Evolutionary conservation across 179 eudicot genomes (phyloP).

Genomic region (Actinidia polygama): DNA sequence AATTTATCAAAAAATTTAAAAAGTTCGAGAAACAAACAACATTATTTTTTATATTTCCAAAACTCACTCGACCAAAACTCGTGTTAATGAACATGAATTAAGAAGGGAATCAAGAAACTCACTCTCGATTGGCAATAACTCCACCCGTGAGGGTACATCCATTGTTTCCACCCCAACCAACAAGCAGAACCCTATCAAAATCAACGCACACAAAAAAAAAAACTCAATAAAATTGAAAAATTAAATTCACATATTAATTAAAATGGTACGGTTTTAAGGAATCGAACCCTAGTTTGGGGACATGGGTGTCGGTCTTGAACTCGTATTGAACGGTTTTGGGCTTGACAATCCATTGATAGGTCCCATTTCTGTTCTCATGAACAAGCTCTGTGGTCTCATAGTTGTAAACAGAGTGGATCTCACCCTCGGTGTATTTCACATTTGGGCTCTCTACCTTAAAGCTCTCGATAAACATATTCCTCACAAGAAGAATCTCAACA

Average conservation of each 20-base stretch:
- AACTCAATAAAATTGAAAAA: background rate
- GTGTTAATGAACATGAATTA: background rate
- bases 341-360: slow-evolving; percentile 85
- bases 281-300: slow-evolving; percentile 86
- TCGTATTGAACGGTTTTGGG: slow-evolving; percentile 86
- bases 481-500: background rate
- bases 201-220: background rate
- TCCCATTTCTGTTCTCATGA: slow-evolving; percentile 80
- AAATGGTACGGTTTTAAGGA: background rate
- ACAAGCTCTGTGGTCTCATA: slow-evolving; percentile 90
- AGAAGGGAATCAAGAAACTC: slow-evolving; percentile 34
- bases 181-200: slow-evolving; percentile 82
- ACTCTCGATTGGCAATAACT: slow-evolving; percentile 95
- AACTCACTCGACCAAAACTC: no score
- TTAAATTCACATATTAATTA: background rate
- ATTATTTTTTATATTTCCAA: background rate
- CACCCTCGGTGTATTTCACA: slow-evolving; percentile 76
- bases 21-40: background rate
- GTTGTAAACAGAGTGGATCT: slow-evolving; percentile 73
- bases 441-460: slow-evolving; percentile 92
- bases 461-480: slow-evolving; percentile 81
- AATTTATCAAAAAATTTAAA: no score
- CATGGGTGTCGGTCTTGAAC: slow-evolving; percentile 74
- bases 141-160: slow-evolving; percentile 93
- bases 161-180: slow-evolving; percentile 99